Evolutionary conservation across 2,329 filamentous ascomycete species (phyloP).

Genomic region (Aspergillus amoenus): DNA sequence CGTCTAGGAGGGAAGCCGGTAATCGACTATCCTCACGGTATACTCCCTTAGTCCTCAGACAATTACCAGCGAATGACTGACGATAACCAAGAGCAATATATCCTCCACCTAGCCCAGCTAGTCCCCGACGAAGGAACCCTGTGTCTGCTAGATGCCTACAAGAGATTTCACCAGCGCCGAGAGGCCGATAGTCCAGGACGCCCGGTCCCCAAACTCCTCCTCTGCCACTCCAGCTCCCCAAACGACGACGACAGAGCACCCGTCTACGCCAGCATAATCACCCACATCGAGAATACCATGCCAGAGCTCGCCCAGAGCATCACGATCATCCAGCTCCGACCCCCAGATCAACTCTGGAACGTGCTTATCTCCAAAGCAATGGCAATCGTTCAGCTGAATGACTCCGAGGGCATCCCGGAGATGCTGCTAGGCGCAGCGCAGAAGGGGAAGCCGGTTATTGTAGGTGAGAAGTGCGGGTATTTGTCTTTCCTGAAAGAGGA

Average conservation of each 20-base stretch:
- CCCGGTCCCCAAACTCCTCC: neutral
- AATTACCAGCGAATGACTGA: neutral
- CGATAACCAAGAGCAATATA: neutral
- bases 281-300: neutral
- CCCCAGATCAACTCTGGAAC: constrained; percentile 6
- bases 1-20: neutral
- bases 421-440: neutral
- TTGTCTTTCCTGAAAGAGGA: neutral
- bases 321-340: neutral
- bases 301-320: neutral
- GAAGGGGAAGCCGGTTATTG: neutral
- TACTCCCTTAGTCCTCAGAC: too few species aligned
- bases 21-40: constrained; percentile 3
- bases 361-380: constrained; percentile 6
- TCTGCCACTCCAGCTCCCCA: neutral
- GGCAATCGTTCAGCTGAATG: constrained; percentile 4
- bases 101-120: neutral
- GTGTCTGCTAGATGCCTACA: neutral
- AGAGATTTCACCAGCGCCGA: neutral
- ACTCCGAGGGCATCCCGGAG: constrained; percentile 8
- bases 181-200: neutral
- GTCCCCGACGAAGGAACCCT: neutral
- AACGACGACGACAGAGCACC: neutral
- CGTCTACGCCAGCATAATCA: neutral
- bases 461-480: neutral